Evolutionary conservation across 805 yeast genomes (phyloP), one percentile per base, ranked within the genome.

Genomic region (Kuraishia piskuri): DNA sequence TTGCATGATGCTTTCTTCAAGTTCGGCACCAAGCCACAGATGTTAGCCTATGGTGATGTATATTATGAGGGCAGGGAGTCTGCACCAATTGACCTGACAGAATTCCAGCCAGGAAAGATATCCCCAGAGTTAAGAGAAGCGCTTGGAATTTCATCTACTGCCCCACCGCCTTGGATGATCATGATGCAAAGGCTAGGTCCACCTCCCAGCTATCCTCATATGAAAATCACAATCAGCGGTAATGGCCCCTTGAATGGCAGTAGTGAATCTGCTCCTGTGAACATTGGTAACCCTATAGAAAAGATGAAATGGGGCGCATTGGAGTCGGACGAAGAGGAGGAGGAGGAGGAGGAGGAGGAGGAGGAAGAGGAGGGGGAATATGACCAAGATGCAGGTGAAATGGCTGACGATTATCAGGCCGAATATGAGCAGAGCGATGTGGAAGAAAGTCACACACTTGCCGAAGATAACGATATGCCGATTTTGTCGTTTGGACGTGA

Each of bases 1-100:
- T 68, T 92, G 21, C 83, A 89, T 63, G 88, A 88, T 65, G 96
- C 97, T 0, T 91, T 92, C 62, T 91, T 90, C 76, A 85, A 84
- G 63, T 71, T 78, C 61, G 96, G 92, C 61, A 74, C 83, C 0
- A 84, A 82, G 59, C 97, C 97, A 0, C 72, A 75, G 47, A 60
- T 92, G 50, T 75, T 80, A 22, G 75, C 72, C 1, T 84, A 74
- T 68, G 98, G 98, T 14, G 92, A 89, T 54, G 66, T 88, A 10
- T 90, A 81, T 66, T 86, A 77, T 60, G 97, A 91, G 63, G 92
- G 91, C 4, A 75, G 84, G 57, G 90, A 84, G 53, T 60, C 72
- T 14, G 79, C 76, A 22, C 68, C 73, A 7, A 66, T 64, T 26
- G 61, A 63, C 58, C 53, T 74, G 8, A 65, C 68, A 14, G 66